Evolutionary conservation across 495 filamentous ascomycete genomes (phyloP), one percentile per base, ranked within the genome.

Genomic region (Rostrohypoxylon terebratum): DNA sequence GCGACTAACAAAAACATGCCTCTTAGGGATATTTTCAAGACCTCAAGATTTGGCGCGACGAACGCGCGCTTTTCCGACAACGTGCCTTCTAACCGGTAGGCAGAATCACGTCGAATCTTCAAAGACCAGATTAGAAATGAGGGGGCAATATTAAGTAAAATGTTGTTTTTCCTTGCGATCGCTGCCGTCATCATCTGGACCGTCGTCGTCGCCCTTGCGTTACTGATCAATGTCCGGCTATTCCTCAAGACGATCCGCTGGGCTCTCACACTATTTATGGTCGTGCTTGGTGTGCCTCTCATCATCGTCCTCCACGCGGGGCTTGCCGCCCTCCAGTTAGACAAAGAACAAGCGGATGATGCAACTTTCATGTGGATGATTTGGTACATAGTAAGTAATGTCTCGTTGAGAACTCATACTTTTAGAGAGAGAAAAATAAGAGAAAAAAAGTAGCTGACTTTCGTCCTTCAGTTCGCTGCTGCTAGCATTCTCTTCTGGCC

Each of bases 211-310:
- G 9, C 33, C 50, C 5, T 70, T 40, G 47, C 47, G 60, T 23
- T 71, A n/a, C 20, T 38, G 7, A 48, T 36, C 16, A 23, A 68
- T 36, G 6, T 50, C 3, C 36, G 25, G 1, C 60, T 73, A 0
- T 58, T 76, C 16, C 21, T 76, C 11, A 36, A 23, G 10, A 45
- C 63, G 3, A 38, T 59, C 4, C 70, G 74, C 11, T 71, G 66
- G 66, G 64, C 66, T 8, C 13, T 20, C 0, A 59, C 53, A n/a
- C 18, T 71, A 7, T 73, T 62, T 28, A 54, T 76, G 7, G 16
- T 54, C 2, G 7, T 67, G 16, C 45, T 71, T 54, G 66, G 69
- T 21, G 11, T 73, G 10, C 40, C 67, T 23, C 47, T 38, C 14
- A 21, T 47, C 14, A 44, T 59, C 28, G 67, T 64, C 3, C 21